phyloP scores from a whole-genome alignment of 805 yeast species.

The Saccharomyces jurei region DNA sequence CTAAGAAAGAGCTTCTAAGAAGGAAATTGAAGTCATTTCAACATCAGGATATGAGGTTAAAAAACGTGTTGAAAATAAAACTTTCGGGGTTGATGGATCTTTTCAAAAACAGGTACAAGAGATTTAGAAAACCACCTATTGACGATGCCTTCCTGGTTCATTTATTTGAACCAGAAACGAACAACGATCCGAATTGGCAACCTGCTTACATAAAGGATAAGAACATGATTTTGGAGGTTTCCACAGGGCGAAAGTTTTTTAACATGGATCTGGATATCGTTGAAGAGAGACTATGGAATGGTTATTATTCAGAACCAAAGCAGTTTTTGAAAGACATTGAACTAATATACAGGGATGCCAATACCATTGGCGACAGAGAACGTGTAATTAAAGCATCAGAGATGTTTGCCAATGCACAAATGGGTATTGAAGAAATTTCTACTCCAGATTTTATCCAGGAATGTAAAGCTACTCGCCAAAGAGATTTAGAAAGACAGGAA shows the following conservation, averaged over 20 bases:
- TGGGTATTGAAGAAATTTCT: slow-evolving; percentile 85
- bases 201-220: slow-evolving; percentile 45
- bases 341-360: slow-evolving; percentile 73
- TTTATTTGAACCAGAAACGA: slow-evolving; percentile 56
- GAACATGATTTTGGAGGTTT: slow-evolving; percentile 72
- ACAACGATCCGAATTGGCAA: slow-evolving; percentile 30
- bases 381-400: slow-evolving; percentile 76
- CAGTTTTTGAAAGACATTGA: slow-evolving; percentile 82
- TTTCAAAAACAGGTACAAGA: slow-evolving; percentile 75
- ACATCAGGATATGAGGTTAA: slow-evolving; percentile 69
- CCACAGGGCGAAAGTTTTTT: slow-evolving; percentile 62
- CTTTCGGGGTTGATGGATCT: slow-evolving; percentile 83
- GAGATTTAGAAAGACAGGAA: slow-evolving; percentile 53
- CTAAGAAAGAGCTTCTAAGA: slow-evolving; percentile 30
- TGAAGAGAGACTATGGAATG: slow-evolving; percentile 96
- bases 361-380: slow-evolving; percentile 73
- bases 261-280: slow-evolving; percentile 92
- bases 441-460: slow-evolving; percentile 63
- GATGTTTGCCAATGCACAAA: slow-evolving; percentile 93
- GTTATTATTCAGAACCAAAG: slow-evolving; percentile 84
- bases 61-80: slow-evolving; percentile 77
- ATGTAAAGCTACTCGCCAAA: slow-evolving; percentile 61
- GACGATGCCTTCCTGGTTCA: slow-evolving; percentile 70
- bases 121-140: slow-evolving; percentile 84
- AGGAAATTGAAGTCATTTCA: slow-evolving; percentile 39